These are phyloP conservation scores for Phialophora chinensis DNA, from an alignment of 2,329 filamentous ascomycete genomes.

Conservation along the genomic window DNA sequence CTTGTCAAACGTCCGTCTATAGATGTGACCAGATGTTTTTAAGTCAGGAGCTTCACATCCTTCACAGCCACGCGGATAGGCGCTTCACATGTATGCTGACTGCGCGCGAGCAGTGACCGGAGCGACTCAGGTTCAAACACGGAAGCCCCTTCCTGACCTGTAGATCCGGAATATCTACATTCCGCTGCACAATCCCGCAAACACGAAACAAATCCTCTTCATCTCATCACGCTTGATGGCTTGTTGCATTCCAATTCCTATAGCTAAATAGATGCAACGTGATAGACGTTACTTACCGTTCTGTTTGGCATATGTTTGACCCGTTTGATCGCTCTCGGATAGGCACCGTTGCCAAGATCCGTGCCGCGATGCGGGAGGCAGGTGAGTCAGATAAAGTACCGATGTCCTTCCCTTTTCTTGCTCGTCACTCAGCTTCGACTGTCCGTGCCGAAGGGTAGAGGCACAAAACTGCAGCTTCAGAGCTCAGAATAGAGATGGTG, in stretches of 20 bases:
- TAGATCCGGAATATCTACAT: conserved; percentile 24
- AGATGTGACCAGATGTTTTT: conserved; percentile 10
- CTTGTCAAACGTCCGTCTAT: conserved; percentile 13
- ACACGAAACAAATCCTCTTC: conserved; percentile 26
- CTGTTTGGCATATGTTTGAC: conserved; percentile 27
- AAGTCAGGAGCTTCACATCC: background rate
- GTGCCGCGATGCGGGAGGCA: background rate
- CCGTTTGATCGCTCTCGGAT: conserved; percentile 31
- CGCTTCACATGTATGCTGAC: conserved; percentile 17
- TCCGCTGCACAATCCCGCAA: conserved; percentile 28
- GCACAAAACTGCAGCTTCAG: background rate
- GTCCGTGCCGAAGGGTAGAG: background rate
- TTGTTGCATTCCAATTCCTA: conserved; percentile 6
- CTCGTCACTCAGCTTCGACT: background rate
- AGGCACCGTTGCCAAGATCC: conserved; percentile 20
- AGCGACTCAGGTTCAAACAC: conserved; percentile 31
- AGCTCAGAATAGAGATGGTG: conserved; percentile 13
- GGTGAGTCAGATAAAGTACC: conserved; percentile 10
- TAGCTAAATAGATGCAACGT: conserved; percentile 1
- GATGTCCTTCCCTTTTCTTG: background rate
- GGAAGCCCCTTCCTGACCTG: conserved; percentile 13
- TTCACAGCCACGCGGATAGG: conserved; percentile 11
- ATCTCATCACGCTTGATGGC: conserved; percentile 7
- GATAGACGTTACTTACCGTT: conserved; percentile 3
- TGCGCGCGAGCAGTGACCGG: conserved; percentile 5